Base-by-base conservation (phyloP, 1,139 yeast genomes). In the Magnusiomyces tetraspermus region DNA sequence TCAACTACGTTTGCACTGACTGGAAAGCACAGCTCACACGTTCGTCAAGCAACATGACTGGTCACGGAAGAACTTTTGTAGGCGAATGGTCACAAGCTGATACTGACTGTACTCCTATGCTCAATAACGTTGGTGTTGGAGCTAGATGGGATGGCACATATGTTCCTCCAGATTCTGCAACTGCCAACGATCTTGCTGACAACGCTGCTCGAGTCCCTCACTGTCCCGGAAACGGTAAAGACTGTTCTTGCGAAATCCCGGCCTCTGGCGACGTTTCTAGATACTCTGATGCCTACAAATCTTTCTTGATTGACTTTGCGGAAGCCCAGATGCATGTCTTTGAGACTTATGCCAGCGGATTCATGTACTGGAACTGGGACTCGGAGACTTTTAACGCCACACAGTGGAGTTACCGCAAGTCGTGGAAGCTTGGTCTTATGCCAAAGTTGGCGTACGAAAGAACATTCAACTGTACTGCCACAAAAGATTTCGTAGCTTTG, bases 71-170 rank as follows among this genome's bases (percentile, higher is more conserved):
- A 75, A 80, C 79, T 51, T 75, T 88, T 49, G 76, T 80, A 53
- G 97, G 96, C 58, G 96, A 89, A 72, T 89, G 88, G 83, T 76
- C 89, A 42, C 96, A 89, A 46, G 96, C 96, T 1, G 78, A 88
- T 62, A 88, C 94, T n/a, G 97, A 89, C 70, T 89, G 97, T 73
- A 82, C 94, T 19, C 73, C 73, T 56, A 87, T 94, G 89, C 70
- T 89, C 54, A 89, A 89, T 64, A 95, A 95, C 64, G 95, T 85
- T 36, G 87, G 87, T 17, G 76, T 81, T 54, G 95, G 96, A 49
- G 81, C 95, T 21, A 77, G 96, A 62, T 87, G 80, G 75, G 87
- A 85, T 48, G 94, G 89, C 28, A 58, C 58, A 15, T 65, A 56
- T 51, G 63, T 60, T 6, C 51, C 66, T 2, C 51, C 46, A 24